Conservation (phyloP, 2,329 filamentous ascomycete genomes). For the Xylariaceae sp. region DNA sequence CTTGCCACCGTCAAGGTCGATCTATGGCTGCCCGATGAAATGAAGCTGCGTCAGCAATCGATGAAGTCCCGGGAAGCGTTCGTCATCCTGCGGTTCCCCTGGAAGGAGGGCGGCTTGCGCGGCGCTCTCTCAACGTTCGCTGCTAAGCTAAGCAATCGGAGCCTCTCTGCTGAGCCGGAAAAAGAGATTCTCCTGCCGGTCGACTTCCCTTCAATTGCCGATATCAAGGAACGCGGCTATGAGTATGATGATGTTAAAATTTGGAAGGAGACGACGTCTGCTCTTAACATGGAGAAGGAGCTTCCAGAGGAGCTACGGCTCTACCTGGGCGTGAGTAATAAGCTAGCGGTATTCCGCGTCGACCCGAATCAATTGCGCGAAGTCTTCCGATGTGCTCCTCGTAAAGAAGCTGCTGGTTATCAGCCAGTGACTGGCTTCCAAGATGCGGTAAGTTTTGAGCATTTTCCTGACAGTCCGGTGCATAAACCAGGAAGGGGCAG, state of each 20-base stretch:
- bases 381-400: conserved; percentile 58
- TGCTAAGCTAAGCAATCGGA: conserved; percentile 47
- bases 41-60: conserved; percentile 46
- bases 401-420: conserved; percentile 53
- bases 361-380: conserved; percentile 53
- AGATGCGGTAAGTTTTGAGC: conserved; percentile 54
- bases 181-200: conserved; percentile 65
- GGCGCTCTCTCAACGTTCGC: conserved; percentile 41
- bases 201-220: conserved; percentile 51
- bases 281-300: conserved; percentile 55
- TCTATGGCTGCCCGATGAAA: conserved; percentile 65
- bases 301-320: conserved; percentile 58
- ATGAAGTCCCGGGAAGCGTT: conserved; percentile 55
- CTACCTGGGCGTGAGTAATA: conserved; percentile 64
- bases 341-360: conserved; percentile 64
- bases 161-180: conserved; percentile 45
- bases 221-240: conserved; percentile 58
- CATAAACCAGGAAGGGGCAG: too few species aligned
- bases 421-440: conserved; percentile 65
- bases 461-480: too few species aligned
- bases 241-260: conserved; percentile 57
- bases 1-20: conserved; percentile 67
- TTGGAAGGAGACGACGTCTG: conserved; percentile 54
- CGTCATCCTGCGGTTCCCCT: conserved; percentile 64
- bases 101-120: conserved; percentile 44